Evolutionary conservation across 306 rosid species (phyloP).

Genomic region (Quercus aquifolioides): DNA sequence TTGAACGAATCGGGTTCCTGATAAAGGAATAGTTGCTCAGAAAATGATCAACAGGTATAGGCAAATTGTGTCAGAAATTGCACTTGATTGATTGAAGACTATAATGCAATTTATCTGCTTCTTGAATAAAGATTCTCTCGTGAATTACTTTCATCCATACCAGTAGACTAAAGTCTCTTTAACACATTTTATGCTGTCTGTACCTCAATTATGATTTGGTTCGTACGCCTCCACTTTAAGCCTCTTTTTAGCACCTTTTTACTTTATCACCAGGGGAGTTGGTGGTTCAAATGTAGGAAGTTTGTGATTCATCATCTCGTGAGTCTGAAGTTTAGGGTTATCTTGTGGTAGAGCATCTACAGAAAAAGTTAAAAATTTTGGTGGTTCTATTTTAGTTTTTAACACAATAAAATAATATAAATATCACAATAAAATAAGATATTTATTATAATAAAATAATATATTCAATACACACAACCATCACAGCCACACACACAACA

Average conservation of each 20-base stretch:
- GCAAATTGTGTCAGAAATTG: constrained; percentile 2
- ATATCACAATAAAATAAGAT: too few relatives aligned
- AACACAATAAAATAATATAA: too few relatives aligned
- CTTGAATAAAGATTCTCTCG: not conserved
- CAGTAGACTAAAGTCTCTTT: not conserved
- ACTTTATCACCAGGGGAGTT: not conserved
- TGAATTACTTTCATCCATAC: not conserved
- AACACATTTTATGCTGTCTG: not conserved
- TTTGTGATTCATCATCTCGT: too few relatives aligned
- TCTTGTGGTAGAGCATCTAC: too few relatives aligned
- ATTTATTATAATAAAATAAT: too few relatives aligned
- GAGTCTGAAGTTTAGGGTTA: too few relatives aligned
- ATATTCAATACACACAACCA: too few relatives aligned
- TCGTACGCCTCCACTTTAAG: too few relatives aligned
- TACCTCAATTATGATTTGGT: not conserved
- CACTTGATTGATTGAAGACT: not conserved
- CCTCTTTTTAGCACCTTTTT: not conserved
- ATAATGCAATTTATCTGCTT: not conserved
- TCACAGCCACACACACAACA: too few relatives aligned
- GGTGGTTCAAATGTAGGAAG: too few relatives aligned
- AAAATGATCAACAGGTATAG: constrained; percentile 9
- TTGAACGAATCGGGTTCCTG: constrained; percentile 23
- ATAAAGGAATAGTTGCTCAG: not conserved
- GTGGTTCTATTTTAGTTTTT: too few relatives aligned
- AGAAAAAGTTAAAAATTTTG: too few relatives aligned